Base-by-base conservation (phyloP, 345 rosid genomes). In the Ceriops tagal region DNA sequence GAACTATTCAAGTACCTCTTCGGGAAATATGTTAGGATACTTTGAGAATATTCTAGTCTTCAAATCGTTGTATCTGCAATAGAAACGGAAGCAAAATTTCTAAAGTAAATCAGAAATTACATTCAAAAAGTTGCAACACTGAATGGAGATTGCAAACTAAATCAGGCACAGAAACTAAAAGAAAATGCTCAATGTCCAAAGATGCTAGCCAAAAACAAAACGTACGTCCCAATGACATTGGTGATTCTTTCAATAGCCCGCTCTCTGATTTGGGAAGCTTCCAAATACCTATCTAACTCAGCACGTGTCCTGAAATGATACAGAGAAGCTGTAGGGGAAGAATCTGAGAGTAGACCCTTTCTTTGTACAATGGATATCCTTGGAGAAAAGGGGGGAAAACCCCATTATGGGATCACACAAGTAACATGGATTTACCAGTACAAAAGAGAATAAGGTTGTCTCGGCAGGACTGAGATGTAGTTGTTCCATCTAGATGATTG, bases 201-300 rank as follows among this genome's bases (percentile, higher is more conserved):
- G 18, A 43, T 21, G 19, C 49, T 24, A 65, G 31, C 53, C 46
- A 49, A 70, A 34, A 20, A 19, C 28, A 39, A 68, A 53, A 63
- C 93, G 60, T 84, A 93, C 97, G 96, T 93, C 83, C 96, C 98
- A 63, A 82, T 66, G 68, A 93, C 97, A 72, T 89, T 80, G 6
- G 84, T 93, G 77, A 93, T 81, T 78, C 98, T 84, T 78, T 93
- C 98, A 74, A 91, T 83, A 19, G 98, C 97, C 30, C 95, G 92
- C 73, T 88, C 87, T 74, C 97, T 86, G 61, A 91, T 89, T 79
- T 88, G 96, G 5, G 97, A 93, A 70, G 98, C 97, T 86, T 93
- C 98, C 78, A 93, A 72, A 73, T 91, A 93, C 88, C 87, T 86
- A 78, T 93, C 98, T 78, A 93, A 91, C 61, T 93, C 93, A 19